Evolutionary conservation across 108 stramenopile genomes (phyloP), one percentile per base, ranked within the genome.

Genomic region (Asterionellopsis glacialis): DNA sequence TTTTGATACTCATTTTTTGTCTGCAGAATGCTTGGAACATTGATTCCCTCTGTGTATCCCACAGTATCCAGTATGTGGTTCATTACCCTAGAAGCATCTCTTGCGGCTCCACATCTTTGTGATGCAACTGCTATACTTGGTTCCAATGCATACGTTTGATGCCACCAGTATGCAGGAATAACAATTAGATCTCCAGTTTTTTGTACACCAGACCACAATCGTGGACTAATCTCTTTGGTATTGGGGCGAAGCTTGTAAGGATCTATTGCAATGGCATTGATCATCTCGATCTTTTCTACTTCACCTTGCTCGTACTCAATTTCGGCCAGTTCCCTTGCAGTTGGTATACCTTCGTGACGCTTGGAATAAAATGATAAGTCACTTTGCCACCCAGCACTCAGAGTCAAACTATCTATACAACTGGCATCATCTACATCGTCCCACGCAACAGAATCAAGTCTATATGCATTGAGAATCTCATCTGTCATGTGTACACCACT

Each of bases 301-400:
- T 44, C 11, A 11, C 55, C 33, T 11, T 70, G 49, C 23, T 64
- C 72, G 45, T 42, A 23, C 14, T 72, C 70, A 28, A 70, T 23
- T 11, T 48, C 56, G 9, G 54, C 55, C 44, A 64, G 57, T 14
- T 67, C 44, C 42, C 63, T 39, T 15, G 73, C 76, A 0, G 57
- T 51, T 1, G 69, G 72, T 45, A 77, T 64, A 1, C 39, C 9
- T 7, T 59, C 69, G 0, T 64, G 52, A 10, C 57, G 16, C 0
- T 16, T 39, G 11, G 53, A 45, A 47, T 66, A 84, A 1, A 84
- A 53, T 21, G 59, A 70, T 65, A 71, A 61, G 41, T 84, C 79
- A 41, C 79, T 80, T 65, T 84, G 82, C 82, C 82, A 84, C 22
- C 82, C 82, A 7, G 75, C 71, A 64, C 79, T 80, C 28, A 79